phyloP scores from a whole-genome alignment of 1,139 yeast genomes.

The Suhomyces kunorum region DNA sequence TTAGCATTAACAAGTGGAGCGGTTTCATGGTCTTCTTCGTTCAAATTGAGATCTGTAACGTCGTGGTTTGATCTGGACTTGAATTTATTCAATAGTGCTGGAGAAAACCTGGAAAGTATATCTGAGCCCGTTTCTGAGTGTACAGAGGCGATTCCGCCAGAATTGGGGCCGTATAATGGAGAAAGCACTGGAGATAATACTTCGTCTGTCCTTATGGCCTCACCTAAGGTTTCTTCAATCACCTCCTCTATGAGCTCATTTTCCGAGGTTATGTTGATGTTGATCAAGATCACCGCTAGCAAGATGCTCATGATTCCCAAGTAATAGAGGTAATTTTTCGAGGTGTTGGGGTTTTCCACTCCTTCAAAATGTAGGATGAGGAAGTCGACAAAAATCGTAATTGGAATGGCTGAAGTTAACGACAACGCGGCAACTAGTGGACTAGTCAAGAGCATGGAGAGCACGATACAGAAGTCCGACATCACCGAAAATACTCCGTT shows the following conservation, averaged over 20 bases:
- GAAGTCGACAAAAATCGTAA: constrained; percentile 51
- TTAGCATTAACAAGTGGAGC: constrained; percentile 23
- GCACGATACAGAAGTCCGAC: constrained; percentile 51
- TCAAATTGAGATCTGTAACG: constrained; percentile 21
- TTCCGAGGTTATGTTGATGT: constrained; percentile 44
- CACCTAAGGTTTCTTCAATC: constrained; percentile 51
- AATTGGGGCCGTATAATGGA: constrained; percentile 31
- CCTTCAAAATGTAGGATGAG: constrained; percentile 29
- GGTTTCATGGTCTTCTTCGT: constrained; percentile 13
- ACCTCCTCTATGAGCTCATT: constrained; percentile 49
- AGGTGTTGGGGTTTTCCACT: constrained; percentile 20
- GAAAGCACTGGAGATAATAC: constrained; percentile 49
- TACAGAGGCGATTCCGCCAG: constrained; percentile 5
- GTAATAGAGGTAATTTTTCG: constrained; percentile 37
- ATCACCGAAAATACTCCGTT: constrained; percentile 50
- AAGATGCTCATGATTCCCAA: constrained; percentile 50
- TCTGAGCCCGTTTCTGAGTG: constrained; percentile 10
- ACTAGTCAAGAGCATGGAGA: constrained; percentile 55
- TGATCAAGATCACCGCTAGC: constrained; percentile 49
- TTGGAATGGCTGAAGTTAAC: constrained; percentile 53
- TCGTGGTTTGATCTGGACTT: constrained; percentile 12
- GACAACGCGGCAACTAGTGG: constrained; percentile 56
- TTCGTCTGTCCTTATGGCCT: constrained; percentile 49
- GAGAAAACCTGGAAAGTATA: constrained; percentile 15
- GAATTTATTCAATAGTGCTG: constrained; percentile 8